phyloP scores from a whole-genome alignment of 441 rosid genomes.

The Populus hybrid region DNA sequence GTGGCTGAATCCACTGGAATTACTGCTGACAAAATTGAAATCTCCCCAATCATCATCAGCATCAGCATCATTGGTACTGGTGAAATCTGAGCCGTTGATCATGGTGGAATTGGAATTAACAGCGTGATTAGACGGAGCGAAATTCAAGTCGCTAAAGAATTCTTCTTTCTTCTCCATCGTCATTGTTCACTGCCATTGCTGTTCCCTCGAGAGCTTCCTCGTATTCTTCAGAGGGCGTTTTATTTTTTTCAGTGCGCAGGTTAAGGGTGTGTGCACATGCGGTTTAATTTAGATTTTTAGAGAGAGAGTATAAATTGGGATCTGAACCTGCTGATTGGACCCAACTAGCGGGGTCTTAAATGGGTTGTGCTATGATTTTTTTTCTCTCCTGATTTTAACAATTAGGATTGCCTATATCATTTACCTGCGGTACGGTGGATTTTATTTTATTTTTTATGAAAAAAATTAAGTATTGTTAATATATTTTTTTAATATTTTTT shows the following conservation, averaged over 20 bases:
- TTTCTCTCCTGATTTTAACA: not conserved
- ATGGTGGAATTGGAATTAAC: slow-evolving; percentile 18
- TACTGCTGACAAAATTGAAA: slow-evolving; percentile 55
- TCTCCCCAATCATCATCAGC: slow-evolving; percentile 78
- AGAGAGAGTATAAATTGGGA: not conserved
- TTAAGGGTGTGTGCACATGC: slow-evolving; percentile 4
- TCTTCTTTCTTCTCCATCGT: slow-evolving; percentile 39
- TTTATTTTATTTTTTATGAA: too few species aligned
- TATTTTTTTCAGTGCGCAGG: slow-evolving; percentile 20
- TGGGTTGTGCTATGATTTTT: not conserved
- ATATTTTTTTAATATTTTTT: too few species aligned
- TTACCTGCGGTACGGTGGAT: too few species aligned
- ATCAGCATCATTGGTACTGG: slow-evolving; percentile 15
- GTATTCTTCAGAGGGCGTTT: not conserved
- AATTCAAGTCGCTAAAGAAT: slow-evolving; percentile 46
- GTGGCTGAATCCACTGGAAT: slow-evolving; percentile 25
- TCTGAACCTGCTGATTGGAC: not conserved
- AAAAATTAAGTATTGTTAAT: too few species aligned
- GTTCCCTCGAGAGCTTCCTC: slow-evolving; percentile 20
- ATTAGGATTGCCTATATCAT: too few species aligned
- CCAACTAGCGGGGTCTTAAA: not conserved
- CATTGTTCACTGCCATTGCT: slow-evolving; percentile 8
- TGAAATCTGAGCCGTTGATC: slow-evolving; percentile 37
- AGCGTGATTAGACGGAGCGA: slow-evolving; percentile 23
- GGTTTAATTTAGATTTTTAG: not conserved